Conservation (phyloP, 176 grass and related monocot species). For the Oropetium thomaeum region DNA sequence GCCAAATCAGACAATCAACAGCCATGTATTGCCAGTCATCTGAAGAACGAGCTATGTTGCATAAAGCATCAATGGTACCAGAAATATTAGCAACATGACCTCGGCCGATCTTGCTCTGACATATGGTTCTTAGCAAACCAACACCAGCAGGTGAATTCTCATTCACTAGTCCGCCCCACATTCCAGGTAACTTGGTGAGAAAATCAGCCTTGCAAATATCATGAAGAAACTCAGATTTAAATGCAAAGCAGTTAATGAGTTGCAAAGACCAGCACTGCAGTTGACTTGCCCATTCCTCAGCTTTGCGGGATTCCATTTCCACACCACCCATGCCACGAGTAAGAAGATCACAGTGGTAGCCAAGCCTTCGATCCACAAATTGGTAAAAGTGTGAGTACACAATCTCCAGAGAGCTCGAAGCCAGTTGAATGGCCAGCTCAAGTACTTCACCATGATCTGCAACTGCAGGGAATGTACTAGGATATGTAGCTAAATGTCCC, state of each 20-base stretch:
- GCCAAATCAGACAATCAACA: conserved; percentile 96
- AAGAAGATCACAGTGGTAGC: conserved; percentile 95
- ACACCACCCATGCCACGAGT: conserved; percentile 97
- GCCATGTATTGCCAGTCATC: conserved; percentile 99
- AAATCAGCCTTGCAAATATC: conserved; percentile 92
- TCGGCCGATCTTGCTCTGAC: conserved; percentile 83
- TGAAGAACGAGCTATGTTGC: conserved; percentile 95
- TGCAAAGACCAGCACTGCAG: conserved; percentile 99
- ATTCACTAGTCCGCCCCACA: conserved; percentile 99
- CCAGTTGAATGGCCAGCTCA: conserved; percentile 94
- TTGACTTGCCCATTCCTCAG: conserved; percentile 99
- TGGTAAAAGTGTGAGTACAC: conserved; percentile 99
- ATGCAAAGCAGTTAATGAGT: conserved; percentile 97
- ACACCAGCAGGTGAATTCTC: conserved; percentile 97
- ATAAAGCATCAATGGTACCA: conserved; percentile 75
- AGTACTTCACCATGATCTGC: conserved; percentile 94
- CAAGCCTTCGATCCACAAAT: conserved; percentile 77
- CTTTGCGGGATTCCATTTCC: conserved; percentile 98
- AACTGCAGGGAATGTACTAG: conserved; percentile 79
- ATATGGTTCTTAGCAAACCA: conserved; percentile 91
- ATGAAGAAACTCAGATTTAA: conserved; percentile 91
- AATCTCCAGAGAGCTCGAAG: conserved; percentile 91
- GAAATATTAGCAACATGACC: conserved; percentile 72
- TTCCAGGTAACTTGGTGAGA: conserved; percentile 84
- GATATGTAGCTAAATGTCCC: conserved; percentile 96